Evolutionary conservation across 768 basidiomycete species (phyloP).

Genomic region (Amanita phalloides): DNA sequence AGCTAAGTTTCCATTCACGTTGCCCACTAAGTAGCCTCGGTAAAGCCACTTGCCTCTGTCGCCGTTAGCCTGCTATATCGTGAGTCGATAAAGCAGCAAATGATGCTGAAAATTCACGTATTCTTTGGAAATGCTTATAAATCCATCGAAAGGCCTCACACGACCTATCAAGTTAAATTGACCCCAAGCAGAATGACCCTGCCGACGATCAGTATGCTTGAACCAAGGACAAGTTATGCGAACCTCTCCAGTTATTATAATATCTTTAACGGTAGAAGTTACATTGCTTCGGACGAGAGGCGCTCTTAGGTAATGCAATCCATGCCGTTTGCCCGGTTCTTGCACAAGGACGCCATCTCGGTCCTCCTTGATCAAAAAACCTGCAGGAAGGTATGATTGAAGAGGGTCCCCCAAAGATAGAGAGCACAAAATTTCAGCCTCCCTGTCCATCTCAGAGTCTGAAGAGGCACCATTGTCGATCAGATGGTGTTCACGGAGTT

Average conservation of each 20-base stretch:
- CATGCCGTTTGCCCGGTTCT: slow-evolving; percentile 27
- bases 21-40: slow-evolving; percentile 71
- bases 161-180: slow-evolving; percentile 74
- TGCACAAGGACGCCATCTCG: slow-evolving; percentile 35
- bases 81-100: slow-evolving; percentile 1
- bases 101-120: slow-evolving; percentile 40
- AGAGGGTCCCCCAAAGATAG: slow-evolving; percentile 52
- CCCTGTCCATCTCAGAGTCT: slow-evolving; percentile 18
- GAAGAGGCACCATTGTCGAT: slow-evolving; percentile 18
- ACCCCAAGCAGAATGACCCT: slow-evolving; percentile 92
- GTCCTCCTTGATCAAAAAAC: slow-evolving; percentile 37
- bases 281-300: slow-evolving; percentile 4
- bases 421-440: slow-evolving; percentile 17
- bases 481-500: slow-evolving; percentile 67
- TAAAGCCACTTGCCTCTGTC: slow-evolving; percentile 82
- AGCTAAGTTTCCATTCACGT: slow-evolving; percentile 56
- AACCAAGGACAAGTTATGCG: slow-evolving; percentile 1
- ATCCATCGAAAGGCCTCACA: slow-evolving; percentile 72
- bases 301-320: slow-evolving; percentile 21
- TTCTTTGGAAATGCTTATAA: slow-evolving; percentile 75
- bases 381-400: slow-evolving; percentile 48
- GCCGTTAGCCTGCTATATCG: slow-evolving; percentile 38
- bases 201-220: slow-evolving; percentile 4
- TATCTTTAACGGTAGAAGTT: slow-evolving; percentile 32
- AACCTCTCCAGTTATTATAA: slow-evolving; percentile 72